Percentiles rank a stretch among this genome's conserved stretches.
Conservation (phyloP, 805 yeast species). For the Saccharomycopsis selenospora region DNA sequence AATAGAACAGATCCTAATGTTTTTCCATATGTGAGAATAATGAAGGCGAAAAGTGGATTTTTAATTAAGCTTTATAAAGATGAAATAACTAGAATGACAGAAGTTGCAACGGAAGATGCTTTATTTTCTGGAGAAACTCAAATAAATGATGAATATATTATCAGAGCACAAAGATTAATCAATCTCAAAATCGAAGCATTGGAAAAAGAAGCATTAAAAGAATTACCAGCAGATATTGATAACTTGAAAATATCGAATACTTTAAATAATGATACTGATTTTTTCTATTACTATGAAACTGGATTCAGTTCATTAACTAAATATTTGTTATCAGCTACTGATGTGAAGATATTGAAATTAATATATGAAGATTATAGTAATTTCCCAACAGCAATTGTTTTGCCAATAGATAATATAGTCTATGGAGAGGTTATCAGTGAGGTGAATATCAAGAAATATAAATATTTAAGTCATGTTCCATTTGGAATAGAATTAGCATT, state of each 20-base stretch:
- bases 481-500: conserved; percentile 78
- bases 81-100: conserved; percentile 57
- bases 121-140: background rate
- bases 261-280: conserved; percentile 21
- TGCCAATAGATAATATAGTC: conserved; percentile 61
- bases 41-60: conserved; percentile 56
- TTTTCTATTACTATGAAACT: conserved; percentile 66
- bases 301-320: conserved; percentile 59
- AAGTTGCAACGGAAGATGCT: conserved; percentile 28
- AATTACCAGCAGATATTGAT: background rate
- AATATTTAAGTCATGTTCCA: conserved; percentile 77
- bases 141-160: conserved; percentile 30
- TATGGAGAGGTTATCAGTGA: conserved; percentile 59
- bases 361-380: conserved; percentile 54
- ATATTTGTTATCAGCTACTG: conserved; percentile 71
- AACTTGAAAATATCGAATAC: conserved; percentile 19
- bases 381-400: conserved; percentile 60
- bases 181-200: conserved; percentile 37
- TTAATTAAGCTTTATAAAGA: conserved; percentile 44
- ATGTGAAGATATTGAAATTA: conserved; percentile 61
- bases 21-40: conserved; percentile 54
- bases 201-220: conserved; percentile 26
- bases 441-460: conserved; percentile 48
- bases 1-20: conserved; percentile 28
- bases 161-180: conserved; percentile 50